phyloP scores from a whole-genome alignment of 805 yeast species.

The Wickerhamiella cacticola region DNA sequence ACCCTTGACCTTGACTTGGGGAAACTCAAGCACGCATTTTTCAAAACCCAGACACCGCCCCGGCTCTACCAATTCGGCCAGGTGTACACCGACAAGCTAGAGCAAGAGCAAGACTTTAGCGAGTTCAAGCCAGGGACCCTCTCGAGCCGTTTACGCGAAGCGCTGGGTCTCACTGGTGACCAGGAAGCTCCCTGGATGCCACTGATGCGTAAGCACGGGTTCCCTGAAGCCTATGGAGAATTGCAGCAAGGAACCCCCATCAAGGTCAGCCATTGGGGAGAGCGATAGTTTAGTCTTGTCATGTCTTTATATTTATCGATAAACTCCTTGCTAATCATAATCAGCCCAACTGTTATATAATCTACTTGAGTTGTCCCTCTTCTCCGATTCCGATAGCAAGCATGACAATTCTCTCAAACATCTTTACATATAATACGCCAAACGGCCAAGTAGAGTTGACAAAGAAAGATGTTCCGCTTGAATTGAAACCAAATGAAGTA shows the following conservation, averaged over 20 bases:
- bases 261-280: constrained; percentile 7
- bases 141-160: constrained; percentile 48
- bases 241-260: not conserved
- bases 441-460: not conserved
- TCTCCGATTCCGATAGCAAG: not conserved
- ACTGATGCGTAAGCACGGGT: constrained; percentile 54
- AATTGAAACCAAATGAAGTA: constrained; percentile 31
- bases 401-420: not conserved
- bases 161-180: constrained; percentile 52
- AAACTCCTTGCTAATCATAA: no score
- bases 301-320: no score
- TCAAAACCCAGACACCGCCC: constrained; percentile 69
- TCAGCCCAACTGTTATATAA: no score
- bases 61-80: constrained; percentile 62
- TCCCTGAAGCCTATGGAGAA: constrained; percentile 2
- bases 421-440: not conserved
- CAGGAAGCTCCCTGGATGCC: constrained; percentile 70
- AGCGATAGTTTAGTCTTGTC: no score
- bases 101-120: constrained; percentile 34
- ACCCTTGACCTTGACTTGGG: constrained; percentile 74
- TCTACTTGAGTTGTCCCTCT: not conserved
- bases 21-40: constrained; percentile 74
- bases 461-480: not conserved
- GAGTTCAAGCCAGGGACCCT: constrained; percentile 55
- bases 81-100: constrained; percentile 66